A percentile compares a stretch with the other conserved stretches of the same genome.
Conservation (phyloP, 768 basidiomycete species). For the Holtermanniella nyarrowii region DNA sequence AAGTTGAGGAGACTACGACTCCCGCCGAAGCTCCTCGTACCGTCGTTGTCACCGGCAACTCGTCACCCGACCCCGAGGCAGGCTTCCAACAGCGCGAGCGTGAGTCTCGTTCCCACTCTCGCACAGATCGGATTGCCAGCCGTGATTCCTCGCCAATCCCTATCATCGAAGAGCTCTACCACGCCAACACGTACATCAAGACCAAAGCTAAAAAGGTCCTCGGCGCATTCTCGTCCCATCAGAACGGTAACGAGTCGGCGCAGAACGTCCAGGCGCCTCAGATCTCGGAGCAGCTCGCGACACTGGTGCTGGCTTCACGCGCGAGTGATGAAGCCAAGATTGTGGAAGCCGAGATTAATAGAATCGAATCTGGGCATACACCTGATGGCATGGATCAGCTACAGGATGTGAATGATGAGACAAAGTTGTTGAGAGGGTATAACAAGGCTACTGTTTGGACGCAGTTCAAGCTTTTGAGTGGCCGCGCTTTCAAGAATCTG, state of each 20-base stretch:
- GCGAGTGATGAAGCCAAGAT: slow-evolving; percentile 55
- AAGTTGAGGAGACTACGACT: no score
- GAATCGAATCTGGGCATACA: slow-evolving; percentile 31
- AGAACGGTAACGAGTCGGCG: neutral
- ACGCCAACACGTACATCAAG: slow-evolving; percentile 10
- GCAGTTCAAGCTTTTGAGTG: slow-evolving; percentile 89
- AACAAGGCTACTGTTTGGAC: slow-evolving; percentile 74
- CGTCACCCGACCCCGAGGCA: slow-evolving; percentile 6
- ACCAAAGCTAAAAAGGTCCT: slow-evolving; percentile 29
- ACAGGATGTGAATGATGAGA: slow-evolving; percentile 62
- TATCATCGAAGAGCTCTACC: neutral
- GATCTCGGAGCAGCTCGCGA: slow-evolving; percentile 48
- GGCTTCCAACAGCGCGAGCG: slow-evolving; percentile 1
- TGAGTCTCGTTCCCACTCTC: neutral
- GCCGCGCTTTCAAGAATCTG: slow-evolving; percentile 93
- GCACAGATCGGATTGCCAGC: neutral
- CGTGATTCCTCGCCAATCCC: neutral
- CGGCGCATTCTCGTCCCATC: slow-evolving; percentile 21
- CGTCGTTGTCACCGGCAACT: neutral
- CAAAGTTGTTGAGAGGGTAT: slow-evolving; percentile 41
- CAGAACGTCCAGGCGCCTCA: slow-evolving; percentile 40
- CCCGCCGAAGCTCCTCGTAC: neutral
- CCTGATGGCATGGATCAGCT: slow-evolving; percentile 44
- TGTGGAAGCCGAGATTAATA: slow-evolving; percentile 55
- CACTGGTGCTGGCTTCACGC: slow-evolving; percentile 63